Conservation (phyloP, 2,329 filamentous ascomycete genomes). For the Pestalotiopsis sp. region DNA sequence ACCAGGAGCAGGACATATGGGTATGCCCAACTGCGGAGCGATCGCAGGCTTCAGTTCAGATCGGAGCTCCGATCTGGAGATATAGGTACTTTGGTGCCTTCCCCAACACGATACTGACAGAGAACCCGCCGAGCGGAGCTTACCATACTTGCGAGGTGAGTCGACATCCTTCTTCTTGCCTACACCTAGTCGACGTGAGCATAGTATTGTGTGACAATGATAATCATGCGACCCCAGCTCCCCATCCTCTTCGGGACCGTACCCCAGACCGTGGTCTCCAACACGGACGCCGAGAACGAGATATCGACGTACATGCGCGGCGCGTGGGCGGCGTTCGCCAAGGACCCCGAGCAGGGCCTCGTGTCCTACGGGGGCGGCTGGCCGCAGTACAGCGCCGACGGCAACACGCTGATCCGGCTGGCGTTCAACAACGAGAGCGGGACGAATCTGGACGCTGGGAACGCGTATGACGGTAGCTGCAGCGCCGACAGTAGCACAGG, state of each 20-base stretch:
- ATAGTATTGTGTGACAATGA: background rate
- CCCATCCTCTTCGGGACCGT: conserved; percentile 3
- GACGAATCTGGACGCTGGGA: background rate
- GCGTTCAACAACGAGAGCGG: conserved; percentile 3
- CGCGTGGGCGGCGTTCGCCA: conserved; percentile 6
- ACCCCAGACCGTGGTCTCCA: background rate
- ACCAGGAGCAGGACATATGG: background rate
- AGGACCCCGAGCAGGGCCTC: background rate
- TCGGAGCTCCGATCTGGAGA: background rate
- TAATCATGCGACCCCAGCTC: background rate
- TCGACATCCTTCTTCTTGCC: background rate
- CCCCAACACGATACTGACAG: conserved; percentile 2
- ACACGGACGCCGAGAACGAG: background rate
- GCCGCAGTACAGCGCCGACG: background rate
- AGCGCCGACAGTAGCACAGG: background rate
- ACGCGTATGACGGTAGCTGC: background rate
- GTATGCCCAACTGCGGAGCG: background rate
- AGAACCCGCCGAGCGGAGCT: conserved; percentile 4
- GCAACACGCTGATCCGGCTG: background rate
- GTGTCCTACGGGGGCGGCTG: conserved; percentile 7
- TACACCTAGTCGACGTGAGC: background rate
- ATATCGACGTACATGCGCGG: conserved; percentile 4
- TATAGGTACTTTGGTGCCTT: conserved; percentile 7
- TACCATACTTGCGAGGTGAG: conserved; percentile 4
- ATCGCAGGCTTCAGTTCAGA: background rate